Evolutionary conservation across 345 rosid species (phyloP), one percentile per base, ranked within the genome.

Genomic region (rapeseed (Brassica napus)): DNA sequence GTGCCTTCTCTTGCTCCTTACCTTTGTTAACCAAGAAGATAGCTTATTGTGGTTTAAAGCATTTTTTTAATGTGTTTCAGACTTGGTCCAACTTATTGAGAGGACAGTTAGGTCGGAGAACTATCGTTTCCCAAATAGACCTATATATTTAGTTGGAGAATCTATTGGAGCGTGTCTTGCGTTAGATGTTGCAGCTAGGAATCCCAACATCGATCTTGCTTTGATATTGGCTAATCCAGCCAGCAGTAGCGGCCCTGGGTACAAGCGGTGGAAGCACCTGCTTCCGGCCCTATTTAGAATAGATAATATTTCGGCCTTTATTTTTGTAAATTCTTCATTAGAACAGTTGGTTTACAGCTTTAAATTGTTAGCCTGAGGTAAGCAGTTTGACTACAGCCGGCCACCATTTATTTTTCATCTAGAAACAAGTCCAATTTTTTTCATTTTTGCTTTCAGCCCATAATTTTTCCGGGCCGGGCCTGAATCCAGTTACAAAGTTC

Each of bases 111-210:
- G 64, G 71, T 54, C 81, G 15, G 88, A 87, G 82, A 37, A 67
- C 66, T 0, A 16, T 16, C 75, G 81, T n/a, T 80, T 76, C 14
- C 91, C 85, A 11, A 79, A 79, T 8, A 86, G 84, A 75, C 94
- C 92, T 4, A 85, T 90, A 72, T 88, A 87, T 79, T 26, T 90
- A 66, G 87, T 87, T 62, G 91, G 89, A 10, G 92, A 90, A 26
- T 88, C 87, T 55, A 30, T 85, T 28, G 94, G 92, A 73, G 89
- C 85, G 14, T 88, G 91, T 74, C 79, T 87, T 74, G 91, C 94
- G 0, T 65, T 90, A 39, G 87, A 84, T 37, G 88, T 87, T 70
- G 91, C 94, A 37, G 86, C 90, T 5, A 80, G 77, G 64, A 87
- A 85, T 71, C 86, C 91, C 9, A 69, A 87, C 42, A 60, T 86